Evolutionary conservation across 768 basidiomycete species (phyloP).

Genomic region (Phylloporus arenicola): DNA sequence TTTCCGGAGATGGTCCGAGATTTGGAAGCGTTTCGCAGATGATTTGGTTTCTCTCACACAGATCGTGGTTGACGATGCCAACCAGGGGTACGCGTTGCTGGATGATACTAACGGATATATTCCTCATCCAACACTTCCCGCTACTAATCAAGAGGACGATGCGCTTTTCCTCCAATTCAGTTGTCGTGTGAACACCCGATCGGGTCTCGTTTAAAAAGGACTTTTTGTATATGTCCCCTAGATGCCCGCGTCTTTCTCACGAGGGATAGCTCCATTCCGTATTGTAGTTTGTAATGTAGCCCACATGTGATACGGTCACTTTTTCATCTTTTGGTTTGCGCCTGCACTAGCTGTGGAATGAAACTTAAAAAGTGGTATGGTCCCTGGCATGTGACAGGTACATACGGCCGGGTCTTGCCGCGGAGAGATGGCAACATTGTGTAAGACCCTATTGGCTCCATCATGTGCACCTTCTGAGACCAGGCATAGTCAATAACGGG

Average conservation of each 20-base stretch:
- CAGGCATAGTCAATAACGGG: neutral
- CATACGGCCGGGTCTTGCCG: too few relatives aligned
- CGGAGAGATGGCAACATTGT: too few relatives aligned
- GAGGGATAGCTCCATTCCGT: neutral
- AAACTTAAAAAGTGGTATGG: too few relatives aligned
- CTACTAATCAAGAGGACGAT: conserved; percentile 12
- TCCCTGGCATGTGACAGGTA: too few relatives aligned
- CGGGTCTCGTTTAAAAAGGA: neutral
- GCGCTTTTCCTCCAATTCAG: conserved; percentile 7
- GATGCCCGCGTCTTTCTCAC: neutral
- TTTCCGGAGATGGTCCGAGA: conserved; percentile 23
- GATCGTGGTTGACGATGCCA: conserved; percentile 13
- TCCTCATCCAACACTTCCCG: conserved; percentile 10
- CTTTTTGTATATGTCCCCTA: neutral
- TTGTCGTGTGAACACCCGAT: conserved; percentile 10
- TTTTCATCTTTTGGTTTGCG: neutral
- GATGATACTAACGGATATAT: conserved; percentile 22
- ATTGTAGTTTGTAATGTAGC: conserved; percentile 2
- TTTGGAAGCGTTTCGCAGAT: conserved; percentile 20
- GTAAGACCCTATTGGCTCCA: too few relatives aligned
- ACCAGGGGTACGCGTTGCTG: conserved; percentile 22
- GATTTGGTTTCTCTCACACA: conserved; percentile 23
- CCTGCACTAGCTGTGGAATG: too few relatives aligned
- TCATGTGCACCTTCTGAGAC: too few relatives aligned
- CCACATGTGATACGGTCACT: neutral